Conservation (phyloP, 2,329 filamentous ascomycete genomes). For the Arthrobotrys musiformis region DNA sequence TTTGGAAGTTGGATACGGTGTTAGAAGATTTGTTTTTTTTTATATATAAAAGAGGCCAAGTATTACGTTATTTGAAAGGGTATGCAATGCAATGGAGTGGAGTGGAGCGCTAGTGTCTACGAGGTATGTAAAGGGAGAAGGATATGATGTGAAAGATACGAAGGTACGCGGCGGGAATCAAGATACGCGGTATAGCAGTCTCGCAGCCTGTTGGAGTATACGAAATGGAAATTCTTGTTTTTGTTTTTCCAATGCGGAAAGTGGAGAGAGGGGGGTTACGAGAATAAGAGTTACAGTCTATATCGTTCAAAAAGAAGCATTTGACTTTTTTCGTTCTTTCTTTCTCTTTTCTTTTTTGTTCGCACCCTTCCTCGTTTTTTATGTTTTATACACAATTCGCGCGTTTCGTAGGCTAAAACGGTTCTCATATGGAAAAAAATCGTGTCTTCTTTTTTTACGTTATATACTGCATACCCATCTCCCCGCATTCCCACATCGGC, state of each 20-base stretch:
- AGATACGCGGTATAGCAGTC: neutral
- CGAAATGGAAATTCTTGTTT: neutral
- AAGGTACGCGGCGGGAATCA: neutral
- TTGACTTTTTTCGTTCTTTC: conserved; percentile 34
- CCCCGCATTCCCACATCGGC: conserved; percentile 13
- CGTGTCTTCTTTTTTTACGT: conserved; percentile 55
- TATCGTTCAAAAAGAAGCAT: conserved; percentile 55
- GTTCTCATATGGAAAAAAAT: conserved; percentile 5
- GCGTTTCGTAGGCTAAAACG: conserved; percentile 1
- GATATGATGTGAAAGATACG: neutral
- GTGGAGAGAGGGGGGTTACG: conserved; percentile 6
- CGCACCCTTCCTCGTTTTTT: conserved; percentile 9
- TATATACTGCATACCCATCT: conserved; percentile 45
- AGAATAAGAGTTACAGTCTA: conserved; percentile 49
- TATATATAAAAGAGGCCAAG: neutral
- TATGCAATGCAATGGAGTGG: neutral
- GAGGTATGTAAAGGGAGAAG: neutral
- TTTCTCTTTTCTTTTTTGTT: neutral
- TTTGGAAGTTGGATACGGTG: neutral
- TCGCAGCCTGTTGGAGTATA: neutral
- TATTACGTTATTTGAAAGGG: neutral
- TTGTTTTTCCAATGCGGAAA: too few species aligned
- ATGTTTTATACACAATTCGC: conserved; percentile 34
- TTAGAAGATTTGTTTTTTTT: neutral
- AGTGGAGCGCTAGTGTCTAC: neutral